A percentile compares a stretch with the other conserved stretches of the same genome.
These are phyloP conservation scores for Colletotrichum sp. DNA, from an alignment of 2,329 filamentous ascomycete genomes.

Conservation along the genomic window DNA sequence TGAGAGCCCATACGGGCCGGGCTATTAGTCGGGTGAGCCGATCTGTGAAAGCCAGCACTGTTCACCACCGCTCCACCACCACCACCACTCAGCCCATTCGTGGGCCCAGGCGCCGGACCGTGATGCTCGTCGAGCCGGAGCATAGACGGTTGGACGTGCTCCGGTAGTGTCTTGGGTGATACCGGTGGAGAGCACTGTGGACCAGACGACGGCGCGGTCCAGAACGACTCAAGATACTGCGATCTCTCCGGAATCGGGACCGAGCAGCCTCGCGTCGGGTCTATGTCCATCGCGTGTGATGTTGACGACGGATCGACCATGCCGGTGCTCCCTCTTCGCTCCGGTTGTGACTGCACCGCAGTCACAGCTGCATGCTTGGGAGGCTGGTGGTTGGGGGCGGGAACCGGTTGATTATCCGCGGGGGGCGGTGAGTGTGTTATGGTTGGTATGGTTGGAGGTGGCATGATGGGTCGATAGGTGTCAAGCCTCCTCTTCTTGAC, in stretches of 20 bases:
- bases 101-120: neutral
- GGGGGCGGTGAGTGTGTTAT: neutral
- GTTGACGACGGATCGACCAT: slow-evolving; percentile 30
- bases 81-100: neutral
- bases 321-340: slow-evolving; percentile 35
- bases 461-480: neutral
- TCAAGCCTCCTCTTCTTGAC: slow-evolving; percentile 39
- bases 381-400: neutral
- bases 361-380: neutral
- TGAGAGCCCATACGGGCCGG: neutral
- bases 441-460: neutral
- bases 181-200: slow-evolving; percentile 35
- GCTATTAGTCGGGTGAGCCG: neutral
- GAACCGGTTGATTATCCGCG: neutral
- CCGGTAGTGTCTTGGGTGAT: slow-evolving; percentile 36
- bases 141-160: neutral
- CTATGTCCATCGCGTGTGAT: slow-evolving; percentile 28
- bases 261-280: slow-evolving; percentile 36
- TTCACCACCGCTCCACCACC: neutral
- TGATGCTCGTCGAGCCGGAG: neutral
- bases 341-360: neutral
- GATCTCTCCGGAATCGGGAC: slow-evolving; percentile 39
- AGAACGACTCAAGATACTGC: slow-evolving; percentile 26
- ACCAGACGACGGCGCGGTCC: slow-evolving; percentile 20
- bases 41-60: neutral